These are phyloP conservation scores for Serendipita sp. DNA, from an alignment of 768 basidiomycete genomes.

Conservation along the genomic window DNA sequence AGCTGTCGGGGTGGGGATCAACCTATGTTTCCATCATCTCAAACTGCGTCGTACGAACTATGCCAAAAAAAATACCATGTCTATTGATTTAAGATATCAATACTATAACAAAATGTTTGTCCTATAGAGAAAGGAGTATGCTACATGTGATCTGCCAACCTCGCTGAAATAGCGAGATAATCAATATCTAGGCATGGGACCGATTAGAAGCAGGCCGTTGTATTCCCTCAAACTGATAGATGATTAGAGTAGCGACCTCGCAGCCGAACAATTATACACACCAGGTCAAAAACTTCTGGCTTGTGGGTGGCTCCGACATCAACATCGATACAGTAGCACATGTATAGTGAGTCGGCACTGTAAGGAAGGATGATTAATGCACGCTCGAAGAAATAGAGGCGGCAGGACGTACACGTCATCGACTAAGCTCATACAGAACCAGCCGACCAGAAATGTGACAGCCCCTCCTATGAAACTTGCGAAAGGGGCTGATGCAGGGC, in stretches of 20 bases:
- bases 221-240: not conserved
- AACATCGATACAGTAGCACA: slow-evolving; percentile 52
- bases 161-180: not conserved
- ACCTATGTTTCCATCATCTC: not conserved
- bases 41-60: too few relatives aligned
- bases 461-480: slow-evolving; percentile 64
- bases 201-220: not conserved
- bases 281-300: slow-evolving; percentile 39
- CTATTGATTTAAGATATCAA: too few relatives aligned
- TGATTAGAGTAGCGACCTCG: not conserved
- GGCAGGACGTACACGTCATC: slow-evolving; percentile 44
- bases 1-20: not conserved
- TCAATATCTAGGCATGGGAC: not conserved
- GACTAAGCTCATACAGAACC: slow-evolving; percentile 71
- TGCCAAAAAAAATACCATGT: too few relatives aligned
- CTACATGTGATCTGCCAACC: not conserved
- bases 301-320: slow-evolving; percentile 35
- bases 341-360: slow-evolving; percentile 48
- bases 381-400: not conserved
- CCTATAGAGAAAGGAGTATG: not conserved
- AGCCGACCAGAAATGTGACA: slow-evolving; percentile 63
- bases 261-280: slow-evolving; percentile 20
- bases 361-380: not conserved
- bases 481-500: slow-evolving; percentile 56
- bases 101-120: too few relatives aligned